Base-by-base conservation (phyloP, 805 yeast genomes). In the Nakazawaea holstii region DNA sequence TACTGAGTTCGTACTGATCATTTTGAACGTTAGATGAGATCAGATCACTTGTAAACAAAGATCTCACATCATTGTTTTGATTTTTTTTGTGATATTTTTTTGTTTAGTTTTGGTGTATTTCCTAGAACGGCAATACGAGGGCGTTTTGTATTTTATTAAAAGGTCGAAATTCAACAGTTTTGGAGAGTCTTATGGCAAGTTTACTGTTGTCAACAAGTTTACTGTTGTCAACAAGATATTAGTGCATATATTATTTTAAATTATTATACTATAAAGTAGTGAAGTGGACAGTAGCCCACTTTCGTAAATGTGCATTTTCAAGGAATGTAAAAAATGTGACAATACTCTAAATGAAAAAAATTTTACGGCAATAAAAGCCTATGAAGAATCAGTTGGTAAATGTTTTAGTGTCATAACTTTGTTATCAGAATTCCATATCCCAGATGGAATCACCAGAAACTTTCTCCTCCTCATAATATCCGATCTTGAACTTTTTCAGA, bases 371-470 rank as follows among this genome's bases (percentile, higher is more conserved):
- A 30, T 30, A 13, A 30, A 3, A 13, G 32, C 32, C n/a, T 30
- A 4, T 10, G n/a, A 30, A 11, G 6, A 11, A 30, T 30, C n/a
- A 30, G 6, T 10, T n/a, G 11, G 6, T 30, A 6, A 11, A 30
- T 6, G 6, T 30, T 30, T 10, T 30, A 6, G 33, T 30, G n/a
- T 3, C 15, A 36, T 17, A 9, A 36, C 7, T 36, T 36, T 38
- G n/a, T 7, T 13, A 1, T 36, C 27, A 46, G 29, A 46, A 46
- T 7, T 46, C 49, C 45, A 61, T 62, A 40, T 62, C 57, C 67
- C 63, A 59, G 10, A 56, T 48, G 1, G 55, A 32, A 26, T 55
- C 52, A 4, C 32, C 41, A 11, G 35, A 37, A 13, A 42, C 51
- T 11, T 35, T 15, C n/a, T 40, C 46, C n/a, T 52, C 53, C 13